Evolutionary conservation across 371 early-diverging fungal species (phyloP).

Genomic region (Batkoa obscura): DNA sequence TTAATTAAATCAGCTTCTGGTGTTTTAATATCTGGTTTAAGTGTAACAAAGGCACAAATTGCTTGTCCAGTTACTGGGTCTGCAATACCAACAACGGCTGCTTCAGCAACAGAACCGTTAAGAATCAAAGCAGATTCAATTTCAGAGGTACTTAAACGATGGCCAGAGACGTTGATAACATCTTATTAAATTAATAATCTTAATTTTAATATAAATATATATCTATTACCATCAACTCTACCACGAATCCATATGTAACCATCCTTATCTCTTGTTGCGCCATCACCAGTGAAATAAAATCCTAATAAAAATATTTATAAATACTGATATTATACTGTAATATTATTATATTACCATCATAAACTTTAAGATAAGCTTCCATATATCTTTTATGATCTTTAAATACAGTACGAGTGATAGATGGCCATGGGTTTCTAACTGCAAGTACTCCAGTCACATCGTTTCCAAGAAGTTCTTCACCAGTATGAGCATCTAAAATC

Average conservation of each 20-base stretch:
- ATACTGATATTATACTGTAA: not conserved
- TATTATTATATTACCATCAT: conserved; percentile 17
- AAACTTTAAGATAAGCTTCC: conserved; percentile 75
- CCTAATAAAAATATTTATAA: conserved; percentile 14
- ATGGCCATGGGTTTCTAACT: conserved; percentile 84
- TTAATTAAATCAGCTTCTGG: conserved; percentile 28
- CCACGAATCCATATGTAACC: conserved; percentile 93
- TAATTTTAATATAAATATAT: too few relatives aligned
- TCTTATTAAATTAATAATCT: conserved; percentile 11
- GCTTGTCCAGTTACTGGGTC: conserved; percentile 89
- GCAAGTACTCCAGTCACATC: conserved; percentile 82
- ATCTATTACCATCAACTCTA: conserved; percentile 48
- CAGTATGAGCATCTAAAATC: conserved; percentile 62
- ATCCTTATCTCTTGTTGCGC: conserved; percentile 73
- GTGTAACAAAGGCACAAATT: conserved; percentile 49
- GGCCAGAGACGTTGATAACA: conserved; percentile 96
- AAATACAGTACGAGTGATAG: conserved; percentile 83
- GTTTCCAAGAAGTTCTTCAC: conserved; percentile 48
- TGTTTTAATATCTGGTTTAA: conserved; percentile 27
- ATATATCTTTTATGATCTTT: conserved; percentile 78
- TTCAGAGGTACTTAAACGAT: conserved; percentile 91
- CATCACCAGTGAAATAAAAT: conserved; percentile 79
- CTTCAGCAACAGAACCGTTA: conserved; percentile 75
- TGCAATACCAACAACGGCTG: conserved; percentile 81
- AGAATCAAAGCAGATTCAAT: conserved; percentile 76